Conservation (phyloP, 2,329 filamentous ascomycete species). For the Penicillium olsonii region DNA sequence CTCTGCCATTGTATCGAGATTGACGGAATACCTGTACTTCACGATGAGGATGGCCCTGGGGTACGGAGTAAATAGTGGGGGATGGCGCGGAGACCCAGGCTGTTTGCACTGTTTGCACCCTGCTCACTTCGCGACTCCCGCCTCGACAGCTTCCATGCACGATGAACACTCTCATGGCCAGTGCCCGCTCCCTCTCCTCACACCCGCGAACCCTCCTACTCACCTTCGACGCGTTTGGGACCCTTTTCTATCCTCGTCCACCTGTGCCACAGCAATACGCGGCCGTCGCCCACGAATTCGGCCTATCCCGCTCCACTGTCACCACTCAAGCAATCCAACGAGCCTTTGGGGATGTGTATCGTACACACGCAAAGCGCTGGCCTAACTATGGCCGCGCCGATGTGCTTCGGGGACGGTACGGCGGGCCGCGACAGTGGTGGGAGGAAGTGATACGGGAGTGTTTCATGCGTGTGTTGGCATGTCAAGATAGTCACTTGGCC, state of each 20-base stretch:
- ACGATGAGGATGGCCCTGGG: not conserved
- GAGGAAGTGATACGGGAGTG: slow-evolving; percentile 42
- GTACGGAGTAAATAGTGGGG: too few species aligned
- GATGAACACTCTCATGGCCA: not conserved
- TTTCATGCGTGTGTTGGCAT: slow-evolving; percentile 31
- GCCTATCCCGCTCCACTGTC: slow-evolving; percentile 30
- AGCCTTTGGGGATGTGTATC: slow-evolving; percentile 42
- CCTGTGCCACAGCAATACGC: slow-evolving; percentile 45
- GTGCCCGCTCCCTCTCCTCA: not conserved
- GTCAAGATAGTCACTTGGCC: not conserved
- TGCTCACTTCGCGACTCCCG: not conserved
- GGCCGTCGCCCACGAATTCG: slow-evolving; percentile 38
- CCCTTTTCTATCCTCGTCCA: slow-evolving; percentile 44
- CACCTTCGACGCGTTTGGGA: slow-evolving; percentile 49
- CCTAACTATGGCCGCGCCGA: slow-evolving; percentile 49
- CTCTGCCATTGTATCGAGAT: slow-evolving; percentile 21
- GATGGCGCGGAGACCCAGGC: too few species aligned
- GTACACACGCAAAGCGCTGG: slow-evolving; percentile 29
- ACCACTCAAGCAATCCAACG: slow-evolving; percentile 30
- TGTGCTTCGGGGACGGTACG: slow-evolving; percentile 37
- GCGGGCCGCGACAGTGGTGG: slow-evolving; percentile 48
- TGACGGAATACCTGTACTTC: not conserved
- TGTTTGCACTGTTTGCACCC: not conserved
- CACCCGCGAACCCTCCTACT: slow-evolving; percentile 38
- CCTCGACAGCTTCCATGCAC: not conserved